These are phyloP conservation scores for Coniochaeta pulveracea DNA, from an alignment of 2,329 filamentous ascomycete genomes.

Conservation along the genomic window DNA sequence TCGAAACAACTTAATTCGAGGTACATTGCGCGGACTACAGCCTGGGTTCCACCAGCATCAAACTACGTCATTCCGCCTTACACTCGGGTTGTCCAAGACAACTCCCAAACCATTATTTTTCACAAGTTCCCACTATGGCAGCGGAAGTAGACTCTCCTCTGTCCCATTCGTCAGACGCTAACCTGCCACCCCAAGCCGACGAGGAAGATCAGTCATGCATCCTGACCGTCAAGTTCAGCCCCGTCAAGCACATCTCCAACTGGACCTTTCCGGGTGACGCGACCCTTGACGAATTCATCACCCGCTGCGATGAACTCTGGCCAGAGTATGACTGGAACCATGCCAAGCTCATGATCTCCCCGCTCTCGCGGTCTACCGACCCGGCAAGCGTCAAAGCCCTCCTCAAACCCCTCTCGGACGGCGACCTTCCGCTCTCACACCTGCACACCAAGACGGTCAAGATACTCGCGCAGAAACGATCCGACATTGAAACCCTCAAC, in stretches of 20 bases:
- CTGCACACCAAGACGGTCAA: conserved; percentile 16
- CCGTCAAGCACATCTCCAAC: conserved; percentile 6
- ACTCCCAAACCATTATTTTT: too few species aligned
- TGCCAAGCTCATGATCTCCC: conserved; percentile 15
- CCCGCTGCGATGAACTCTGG: conserved; percentile 7
- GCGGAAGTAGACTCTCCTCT: too few species aligned
- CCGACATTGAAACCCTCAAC: conserved; percentile 14
- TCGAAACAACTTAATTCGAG: too few species aligned
- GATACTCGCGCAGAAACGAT: conserved; percentile 17
- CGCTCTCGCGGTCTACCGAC: conserved; percentile 6
- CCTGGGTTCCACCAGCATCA: too few species aligned
- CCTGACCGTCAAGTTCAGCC: conserved; percentile 11
- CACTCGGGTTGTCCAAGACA: too few species aligned
- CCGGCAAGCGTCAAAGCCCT: conserved; percentile 10
- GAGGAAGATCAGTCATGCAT: background rate
- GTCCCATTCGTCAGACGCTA: too few species aligned
- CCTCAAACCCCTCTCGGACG: conserved; percentile 15
- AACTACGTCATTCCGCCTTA: too few species aligned
- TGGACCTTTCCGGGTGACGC: conserved; percentile 7
- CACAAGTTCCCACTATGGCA: too few species aligned
- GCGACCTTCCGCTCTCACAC: conserved; percentile 11
- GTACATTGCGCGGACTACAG: too few species aligned
- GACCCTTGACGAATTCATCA: conserved; percentile 9
- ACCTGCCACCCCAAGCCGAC: too few species aligned
- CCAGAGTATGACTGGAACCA: conserved; percentile 13